Base-by-base conservation (phyloP, 345 rosid genomes). In the Pistacia integerrima region DNA sequence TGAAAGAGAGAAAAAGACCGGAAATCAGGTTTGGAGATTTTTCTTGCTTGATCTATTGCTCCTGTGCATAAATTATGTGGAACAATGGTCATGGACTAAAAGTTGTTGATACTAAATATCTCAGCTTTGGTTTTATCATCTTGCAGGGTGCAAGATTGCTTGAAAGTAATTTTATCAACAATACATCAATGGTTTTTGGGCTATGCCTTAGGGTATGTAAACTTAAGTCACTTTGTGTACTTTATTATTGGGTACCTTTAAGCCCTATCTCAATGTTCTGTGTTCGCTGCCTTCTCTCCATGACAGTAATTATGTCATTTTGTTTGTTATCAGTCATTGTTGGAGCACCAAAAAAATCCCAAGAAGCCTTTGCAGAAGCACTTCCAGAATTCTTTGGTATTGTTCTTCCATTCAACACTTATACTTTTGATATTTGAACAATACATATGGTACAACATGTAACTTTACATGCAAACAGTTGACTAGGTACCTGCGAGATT, bases 101-200 rank as follows among this genome's bases (percentile, higher is more conserved):
- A 54, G 52, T 48, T 67, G 17, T 68, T n/a, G 28, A 13, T 60
- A 73, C 35, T 3, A n/a, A 41, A n/a, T 46, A 57, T 64, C 76
- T 70, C 38, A 76, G 22, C 25, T 52, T 77, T 58, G 67, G 56
- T 56, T 72, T 61, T 75, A 61, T 72, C 57, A 20, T 77, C 84
- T 82, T 86, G 84, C 87, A 93, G 99, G 99, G 99, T 22, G 86
- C 90, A 78, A 84, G 98, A 82, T 85, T 95, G 82, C 89, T 88
- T 16, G 97, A 95, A 85, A 95, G 99, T 78, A 93, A 89, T 84
- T 95, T 90, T 80, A 93, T 93, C 86, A 95, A 95, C 78, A 95
- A 93, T 69, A 95, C 98, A 62, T 93, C 97, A 25, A 91, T 95
- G 98, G 95, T 95, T 73, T 93, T 95, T 70, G 88, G 99, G 60